phyloP scores from a whole-genome alignment of 345 rosid genomes.

The Arabidopsis suecica region DNA sequence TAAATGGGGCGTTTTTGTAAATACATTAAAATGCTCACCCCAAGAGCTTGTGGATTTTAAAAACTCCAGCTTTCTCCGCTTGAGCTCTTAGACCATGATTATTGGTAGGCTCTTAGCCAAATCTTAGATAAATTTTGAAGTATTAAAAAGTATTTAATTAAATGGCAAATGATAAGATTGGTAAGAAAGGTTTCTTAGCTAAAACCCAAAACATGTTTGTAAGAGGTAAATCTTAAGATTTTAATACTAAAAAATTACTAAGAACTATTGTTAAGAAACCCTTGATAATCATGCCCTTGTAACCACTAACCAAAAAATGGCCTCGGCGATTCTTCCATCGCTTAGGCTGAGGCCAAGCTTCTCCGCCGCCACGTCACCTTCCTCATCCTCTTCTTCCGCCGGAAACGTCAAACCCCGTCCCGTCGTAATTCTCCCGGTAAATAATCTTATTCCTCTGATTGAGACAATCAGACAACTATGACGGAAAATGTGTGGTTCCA shows the following conservation, averaged over 20 bases:
- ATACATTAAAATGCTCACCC: background rate
- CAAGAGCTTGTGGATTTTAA: constrained; percentile 29
- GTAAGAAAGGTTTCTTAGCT: too few species aligned
- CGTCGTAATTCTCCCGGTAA: constrained; percentile 88
- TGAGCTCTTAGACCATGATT: constrained; percentile 36
- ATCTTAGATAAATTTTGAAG: too few species aligned
- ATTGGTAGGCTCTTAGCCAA: too few species aligned
- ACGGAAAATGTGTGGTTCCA: constrained; percentile 7
- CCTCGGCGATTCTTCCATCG: constrained; percentile 55
- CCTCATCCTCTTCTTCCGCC: constrained; percentile 38
- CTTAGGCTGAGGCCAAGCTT: constrained; percentile 44
- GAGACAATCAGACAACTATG: background rate
- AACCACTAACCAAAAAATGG: constrained; percentile 47
- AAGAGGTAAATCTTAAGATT: too few species aligned
- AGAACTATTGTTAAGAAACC: too few species aligned
- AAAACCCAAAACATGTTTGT: too few species aligned
- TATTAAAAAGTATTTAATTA: too few species aligned
- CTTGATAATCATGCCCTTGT: too few species aligned
- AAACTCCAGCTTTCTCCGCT: constrained; percentile 20
- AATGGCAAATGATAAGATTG: too few species aligned
- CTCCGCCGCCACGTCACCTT: constrained; percentile 39
- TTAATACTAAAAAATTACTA: too few species aligned
- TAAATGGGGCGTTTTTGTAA: constrained; percentile 10
- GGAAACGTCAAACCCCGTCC: constrained; percentile 54
- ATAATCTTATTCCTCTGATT: constrained; percentile 12